Base-by-base conservation (phyloP, 129 eudicot species). In the Flaveria brownii region DNA sequence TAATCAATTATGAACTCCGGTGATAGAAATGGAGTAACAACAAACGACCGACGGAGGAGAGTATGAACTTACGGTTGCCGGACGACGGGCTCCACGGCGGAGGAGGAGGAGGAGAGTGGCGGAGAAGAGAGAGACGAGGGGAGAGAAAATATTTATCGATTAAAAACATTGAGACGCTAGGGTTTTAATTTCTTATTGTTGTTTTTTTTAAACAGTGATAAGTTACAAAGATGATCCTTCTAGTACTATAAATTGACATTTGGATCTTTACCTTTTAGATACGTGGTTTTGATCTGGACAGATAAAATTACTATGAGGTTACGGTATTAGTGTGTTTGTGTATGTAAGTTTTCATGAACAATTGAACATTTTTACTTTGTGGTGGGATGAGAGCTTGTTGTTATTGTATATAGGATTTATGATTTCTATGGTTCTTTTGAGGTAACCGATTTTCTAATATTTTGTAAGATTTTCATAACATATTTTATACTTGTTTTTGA, bases 81-180 rank as follows among this genome's bases (percentile, higher is more conserved):
- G 74, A 72, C 47, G 77, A 61, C 23, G 75, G 47, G 28, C 57
- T 16, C 23, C 60, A 43, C 62, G 63, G 49, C 54, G 65, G 72
- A 49, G 16, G 51, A n/a, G 51, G 83, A 72, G 42, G 74, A 64
- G 72, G 81, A 69, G 56, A 36, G 78, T 67, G 74, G 83, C 82
- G 82, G 82, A 70, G 70, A 70, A 78, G 71, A 60, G 62, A 61
- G 22, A 78, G 65, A 61, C 77, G 82, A 71, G 78, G 78, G 52
- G 69, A 80, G 74, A 80, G 73, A 52, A 73, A 65, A 15, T 78
- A 74, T 72, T 80, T 72, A 54, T 80, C 78, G 63, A 80, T 64
- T 80, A 80, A 51, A 73, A 63, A 64, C 83, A 80, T 78, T 23
- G 71, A 20, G 47, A 49, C 62, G 78, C 68, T 80, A 63, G 78